phyloP scores from a whole-genome alignment of 2,329 filamentous ascomycete species.

The Phyllosticta ampelicida region DNA sequence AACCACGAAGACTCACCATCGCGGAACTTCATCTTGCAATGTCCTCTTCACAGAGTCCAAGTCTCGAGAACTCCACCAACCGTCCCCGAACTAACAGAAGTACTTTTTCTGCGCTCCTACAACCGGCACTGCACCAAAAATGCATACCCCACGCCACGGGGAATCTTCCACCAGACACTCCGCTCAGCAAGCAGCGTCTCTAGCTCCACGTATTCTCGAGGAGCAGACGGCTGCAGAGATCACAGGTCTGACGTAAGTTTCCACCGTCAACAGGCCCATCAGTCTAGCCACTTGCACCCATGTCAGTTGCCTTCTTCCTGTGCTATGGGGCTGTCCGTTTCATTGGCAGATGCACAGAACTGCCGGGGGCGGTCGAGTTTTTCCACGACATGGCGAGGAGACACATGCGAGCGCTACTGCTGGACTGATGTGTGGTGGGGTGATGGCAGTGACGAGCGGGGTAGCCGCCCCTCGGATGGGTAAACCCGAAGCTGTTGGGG shows the following conservation, averaged over 20 bases:
- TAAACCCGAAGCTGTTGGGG: background rate
- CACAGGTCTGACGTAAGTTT: background rate
- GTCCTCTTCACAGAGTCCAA: background rate
- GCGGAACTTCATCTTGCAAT: slow-evolving; percentile 46
- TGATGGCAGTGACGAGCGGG: background rate
- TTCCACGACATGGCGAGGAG: background rate
- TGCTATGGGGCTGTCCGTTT: background rate
- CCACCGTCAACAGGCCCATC: background rate
- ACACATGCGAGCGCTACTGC: background rate
- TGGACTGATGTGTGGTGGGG: background rate
- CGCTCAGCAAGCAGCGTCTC: background rate
- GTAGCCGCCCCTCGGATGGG: background rate
- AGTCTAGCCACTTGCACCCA: background rate
- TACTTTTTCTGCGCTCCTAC: background rate
- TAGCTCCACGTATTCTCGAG: background rate
- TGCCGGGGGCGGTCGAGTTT: background rate
- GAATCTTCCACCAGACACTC: background rate
- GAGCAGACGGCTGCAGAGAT: background rate
- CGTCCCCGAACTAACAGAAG: too few relatives aligned
- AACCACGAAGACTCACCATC: slow-evolving; percentile 33
- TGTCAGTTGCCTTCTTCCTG: background rate
- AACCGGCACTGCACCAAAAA: background rate
- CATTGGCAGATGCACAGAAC: background rate
- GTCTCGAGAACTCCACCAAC: background rate
- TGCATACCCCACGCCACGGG: background rate